phyloP scores from a whole-genome alignment of 306 rosid species.

The Bauhinia variegata region DNA sequence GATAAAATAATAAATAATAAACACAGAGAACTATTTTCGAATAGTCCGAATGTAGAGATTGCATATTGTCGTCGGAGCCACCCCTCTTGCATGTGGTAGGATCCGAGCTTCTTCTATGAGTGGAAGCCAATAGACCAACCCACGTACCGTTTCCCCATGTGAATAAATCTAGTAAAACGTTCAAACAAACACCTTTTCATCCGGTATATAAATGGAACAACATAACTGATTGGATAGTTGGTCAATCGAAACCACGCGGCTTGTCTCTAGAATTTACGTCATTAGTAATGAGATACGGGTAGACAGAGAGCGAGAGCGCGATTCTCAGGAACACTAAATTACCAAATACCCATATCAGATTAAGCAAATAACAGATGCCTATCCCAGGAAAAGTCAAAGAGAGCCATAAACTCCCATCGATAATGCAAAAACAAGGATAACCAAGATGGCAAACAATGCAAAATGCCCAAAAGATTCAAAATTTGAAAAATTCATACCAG shows the following conservation, averaged over 20 bases:
- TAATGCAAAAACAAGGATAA: conserved; percentile 29
- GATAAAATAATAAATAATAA: conserved; percentile 6
- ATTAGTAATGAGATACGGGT: neutral
- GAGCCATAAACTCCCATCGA: conserved; percentile 40
- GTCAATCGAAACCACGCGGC: conserved; percentile 34
- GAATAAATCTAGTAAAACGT: conserved; percentile 38
- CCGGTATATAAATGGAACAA: conserved; percentile 34
- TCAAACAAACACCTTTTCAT: conserved; percentile 46
- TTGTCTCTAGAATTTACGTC: conserved; percentile 36
- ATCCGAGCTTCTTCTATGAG: neutral
- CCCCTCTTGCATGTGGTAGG: too few relatives aligned
- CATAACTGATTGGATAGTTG: conserved; percentile 20
- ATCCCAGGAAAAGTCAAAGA: conserved; percentile 33
- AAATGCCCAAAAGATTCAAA: conserved; percentile 32
- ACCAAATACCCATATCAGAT: conserved; percentile 44
- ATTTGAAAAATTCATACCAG: conserved; percentile 23
- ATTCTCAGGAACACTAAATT: conserved; percentile 36
- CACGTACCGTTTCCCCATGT: too few relatives aligned
- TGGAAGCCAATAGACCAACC: too few relatives aligned
- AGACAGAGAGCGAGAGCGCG: conserved; percentile 8
- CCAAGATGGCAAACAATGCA: conserved; percentile 27
- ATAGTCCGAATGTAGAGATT: conserved; percentile 22
- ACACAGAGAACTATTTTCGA: conserved; percentile 5
- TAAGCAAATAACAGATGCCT: conserved; percentile 34
- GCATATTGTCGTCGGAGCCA: too few relatives aligned